Evolutionary conservation across 805 yeast genomes (phyloP).

Genomic region (Yarrowia yakushimensis): DNA sequence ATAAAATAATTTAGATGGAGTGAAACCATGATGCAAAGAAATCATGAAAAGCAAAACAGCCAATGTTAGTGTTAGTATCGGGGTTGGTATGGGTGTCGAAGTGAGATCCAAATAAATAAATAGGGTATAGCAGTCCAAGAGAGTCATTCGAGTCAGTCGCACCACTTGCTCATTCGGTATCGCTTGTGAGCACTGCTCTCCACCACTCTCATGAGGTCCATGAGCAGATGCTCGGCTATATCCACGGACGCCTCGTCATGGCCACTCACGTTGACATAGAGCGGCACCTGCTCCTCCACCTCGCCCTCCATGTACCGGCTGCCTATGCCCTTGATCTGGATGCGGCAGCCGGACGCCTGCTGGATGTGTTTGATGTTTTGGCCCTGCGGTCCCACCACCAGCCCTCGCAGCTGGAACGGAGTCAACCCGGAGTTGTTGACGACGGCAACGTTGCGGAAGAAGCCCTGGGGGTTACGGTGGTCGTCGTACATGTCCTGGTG

Average conservation of each 20-base stretch:
- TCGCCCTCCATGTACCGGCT: slow-evolving; percentile 37
- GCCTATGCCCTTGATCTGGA: slow-evolving; percentile 40
- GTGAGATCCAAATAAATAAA: neutral
- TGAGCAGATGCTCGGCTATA: slow-evolving; percentile 34
- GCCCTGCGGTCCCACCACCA: slow-evolving; percentile 39
- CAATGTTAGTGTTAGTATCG: neutral
- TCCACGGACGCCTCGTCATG: slow-evolving; percentile 30
- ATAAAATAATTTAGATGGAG: slow-evolving; percentile 8
- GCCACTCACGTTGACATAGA: slow-evolving; percentile 36
- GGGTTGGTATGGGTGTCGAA: neutral
- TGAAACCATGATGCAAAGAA: neutral
- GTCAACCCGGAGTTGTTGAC: slow-evolving; percentile 27
- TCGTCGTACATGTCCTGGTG: slow-evolving; percentile 16
- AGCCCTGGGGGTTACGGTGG: neutral
- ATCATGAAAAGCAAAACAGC: neutral
- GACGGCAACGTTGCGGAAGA: neutral
- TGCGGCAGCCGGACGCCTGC: slow-evolving; percentile 35
- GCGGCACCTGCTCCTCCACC: slow-evolving; percentile 38
- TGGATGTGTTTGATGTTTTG: slow-evolving; percentile 40
- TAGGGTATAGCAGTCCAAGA: too few relatives aligned
- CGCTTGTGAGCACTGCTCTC: slow-evolving; percentile 29
- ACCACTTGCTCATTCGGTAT: neutral
- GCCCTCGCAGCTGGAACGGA: slow-evolving; percentile 35
- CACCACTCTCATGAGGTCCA: slow-evolving; percentile 34
- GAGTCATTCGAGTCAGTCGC: neutral